Base-by-base conservation (phyloP, 2,329 filamentous ascomycete species). In the Curvularia hawaiiensis region DNA sequence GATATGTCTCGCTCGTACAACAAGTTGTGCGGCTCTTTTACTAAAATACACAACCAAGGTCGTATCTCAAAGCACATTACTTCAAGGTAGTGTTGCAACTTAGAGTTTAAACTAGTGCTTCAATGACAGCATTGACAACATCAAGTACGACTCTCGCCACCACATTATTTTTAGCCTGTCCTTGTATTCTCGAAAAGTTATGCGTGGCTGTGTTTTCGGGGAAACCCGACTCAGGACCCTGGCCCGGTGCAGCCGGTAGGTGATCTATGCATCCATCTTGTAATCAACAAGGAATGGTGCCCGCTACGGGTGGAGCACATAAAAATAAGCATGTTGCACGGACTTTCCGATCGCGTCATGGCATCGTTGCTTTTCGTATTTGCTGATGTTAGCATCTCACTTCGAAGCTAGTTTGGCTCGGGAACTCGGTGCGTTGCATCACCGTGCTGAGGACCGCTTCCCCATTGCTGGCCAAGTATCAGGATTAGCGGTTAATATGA, bases 311-410 rank as follows among this genome's bases (percentile, higher is more conserved):
- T 26, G 12, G 20, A 31, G 38, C 12, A 18, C 20, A 20, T 47
- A 38, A 53, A 49, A 41, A 48, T 48, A 51, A 51, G 58, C 35
- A 43, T 35, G 5, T n/a, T 12, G 57, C 58, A 60, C 58, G 50
- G 45, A 18, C 54, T 47, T 41, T 31, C 6, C 44, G 38, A 24
- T 28, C n/a, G 48, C 48, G 43, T 48, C 58, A 54, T 60, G 28
- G 47, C 22, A 45, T 49, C 45, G 33, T 30, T 49, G 33, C 46
- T 49, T 39, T 58, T 54, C 47, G 50, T 60, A 49, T 54, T 47
- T n/a, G 47, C 47, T 40, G 31, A 38, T 41, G 44, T 40, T 48
- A 39, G 52, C 48, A 45, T 46, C 54, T 50, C 40, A 24, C 26
- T 52, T 43, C 33, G 18, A 10, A 24, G 54, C 46, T 47, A 58